Evolutionary conservation across 164 flowering plant genomes (phyloP).

Genomic region (Sextonia rubra): DNA sequence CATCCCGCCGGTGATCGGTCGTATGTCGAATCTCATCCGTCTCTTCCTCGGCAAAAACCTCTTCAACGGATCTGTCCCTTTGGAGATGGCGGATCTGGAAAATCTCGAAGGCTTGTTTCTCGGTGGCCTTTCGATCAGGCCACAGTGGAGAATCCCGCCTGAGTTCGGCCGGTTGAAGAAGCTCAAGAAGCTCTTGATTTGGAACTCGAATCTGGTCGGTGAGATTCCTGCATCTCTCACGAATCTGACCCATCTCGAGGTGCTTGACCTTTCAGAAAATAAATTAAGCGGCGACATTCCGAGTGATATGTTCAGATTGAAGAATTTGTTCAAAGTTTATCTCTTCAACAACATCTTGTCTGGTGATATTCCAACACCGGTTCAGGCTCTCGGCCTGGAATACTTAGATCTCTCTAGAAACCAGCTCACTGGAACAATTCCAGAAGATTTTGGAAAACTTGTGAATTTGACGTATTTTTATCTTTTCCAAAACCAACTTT

Average conservation of each 20-base stretch:
- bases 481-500: slow-evolving; percentile 43
- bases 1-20: slow-evolving; percentile 52
- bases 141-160: slow-evolving; percentile 31
- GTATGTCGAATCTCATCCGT: slow-evolving; percentile 22
- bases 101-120: slow-evolving; percentile 40
- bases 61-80: slow-evolving; percentile 58
- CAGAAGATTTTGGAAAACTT: too few relatives aligned
- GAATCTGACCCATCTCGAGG: slow-evolving; percentile 32
- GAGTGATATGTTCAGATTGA: slow-evolving; percentile 39
- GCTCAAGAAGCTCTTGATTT: slow-evolving; percentile 37
- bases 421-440: too few relatives aligned
- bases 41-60: slow-evolving; percentile 31
- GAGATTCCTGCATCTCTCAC: slow-evolving; percentile 43
- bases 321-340: slow-evolving; percentile 38
- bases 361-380: slow-evolving; percentile 46
- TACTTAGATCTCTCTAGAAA: slow-evolving; percentile 40
- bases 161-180: slow-evolving; percentile 53
- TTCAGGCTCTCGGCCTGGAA: slow-evolving; percentile 30
- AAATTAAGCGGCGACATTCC: slow-evolving; percentile 53
- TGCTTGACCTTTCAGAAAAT: slow-evolving; percentile 48
- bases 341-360: slow-evolving; percentile 45
- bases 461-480: too few relatives aligned
- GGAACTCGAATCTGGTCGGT: slow-evolving; percentile 45
- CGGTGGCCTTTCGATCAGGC: slow-evolving; percentile 35
- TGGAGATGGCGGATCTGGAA: slow-evolving; percentile 50